These are phyloP conservation scores for Picochlorum sp. DNA, from an alignment of 139 green algal species.

Conservation along the genomic window DNA sequence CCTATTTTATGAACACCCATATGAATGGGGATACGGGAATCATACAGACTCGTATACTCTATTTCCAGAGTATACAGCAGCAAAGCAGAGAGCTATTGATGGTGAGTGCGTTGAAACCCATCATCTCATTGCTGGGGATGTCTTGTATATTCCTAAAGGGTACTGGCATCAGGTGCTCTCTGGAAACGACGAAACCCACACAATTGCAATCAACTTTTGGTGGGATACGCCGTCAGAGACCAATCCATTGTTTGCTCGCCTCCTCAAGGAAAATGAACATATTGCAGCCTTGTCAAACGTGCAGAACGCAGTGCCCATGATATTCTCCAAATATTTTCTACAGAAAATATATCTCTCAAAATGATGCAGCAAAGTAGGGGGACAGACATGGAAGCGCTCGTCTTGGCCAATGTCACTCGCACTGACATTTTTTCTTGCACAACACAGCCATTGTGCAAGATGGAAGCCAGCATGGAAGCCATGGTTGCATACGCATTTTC, in stretches of 20 bases:
- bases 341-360: too few relatives aligned
- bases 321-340: too few relatives aligned
- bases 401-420: too few relatives aligned
- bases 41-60: slow-evolving; percentile 60
- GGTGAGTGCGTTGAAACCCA: too few relatives aligned
- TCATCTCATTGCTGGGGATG: slow-evolving; percentile 43
- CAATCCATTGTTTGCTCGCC: neutral
- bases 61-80: slow-evolving; percentile 22
- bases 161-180: slow-evolving; percentile 85
- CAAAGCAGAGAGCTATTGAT: too few relatives aligned
- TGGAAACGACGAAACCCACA: slow-evolving; percentile 22
- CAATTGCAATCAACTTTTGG: slow-evolving; percentile 75
- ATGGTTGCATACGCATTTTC: too few relatives aligned
- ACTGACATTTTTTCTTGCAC: too few relatives aligned
- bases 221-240: slow-evolving; percentile 35
- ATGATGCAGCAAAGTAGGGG: too few relatives aligned
- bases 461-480: too few relatives aligned
- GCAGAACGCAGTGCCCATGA: too few relatives aligned
- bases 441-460: too few relatives aligned
- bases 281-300: neutral
- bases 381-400: too few relatives aligned
- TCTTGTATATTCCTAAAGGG: slow-evolving; percentile 80
- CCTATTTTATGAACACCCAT: slow-evolving; percentile 42
- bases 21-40: slow-evolving; percentile 51
- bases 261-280: neutral